Evolutionary conservation across 202 grass and related monocot species (phyloP).

Genomic region (Dendrocalamus latiflorus): DNA sequence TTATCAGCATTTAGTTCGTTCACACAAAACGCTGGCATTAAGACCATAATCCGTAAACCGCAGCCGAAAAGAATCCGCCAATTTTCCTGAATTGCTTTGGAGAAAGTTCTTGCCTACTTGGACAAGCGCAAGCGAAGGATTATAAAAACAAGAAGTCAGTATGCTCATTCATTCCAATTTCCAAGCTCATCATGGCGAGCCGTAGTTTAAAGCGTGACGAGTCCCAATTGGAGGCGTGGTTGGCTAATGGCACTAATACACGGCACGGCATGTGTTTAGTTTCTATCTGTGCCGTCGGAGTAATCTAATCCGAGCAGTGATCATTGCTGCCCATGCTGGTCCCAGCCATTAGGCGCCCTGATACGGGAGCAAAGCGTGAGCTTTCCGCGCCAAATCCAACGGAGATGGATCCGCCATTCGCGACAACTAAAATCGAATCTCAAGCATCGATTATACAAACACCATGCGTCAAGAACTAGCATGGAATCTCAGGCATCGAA

Average conservation of each 20-base stretch:
- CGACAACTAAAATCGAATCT: background rate
- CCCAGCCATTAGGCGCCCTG: constrained; percentile 15
- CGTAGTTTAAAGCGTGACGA: background rate
- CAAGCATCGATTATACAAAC: background rate
- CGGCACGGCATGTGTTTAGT: too few species aligned
- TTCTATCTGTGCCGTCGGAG: background rate
- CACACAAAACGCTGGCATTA: background rate
- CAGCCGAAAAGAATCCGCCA: too few species aligned
- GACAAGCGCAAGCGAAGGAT: background rate
- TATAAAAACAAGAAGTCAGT: background rate
- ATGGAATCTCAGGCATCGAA: too few species aligned
- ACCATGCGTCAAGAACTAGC: too few species aligned
- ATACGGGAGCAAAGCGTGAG: background rate
- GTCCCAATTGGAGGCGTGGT: background rate
- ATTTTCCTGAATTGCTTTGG: background rate
- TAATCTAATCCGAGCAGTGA: background rate
- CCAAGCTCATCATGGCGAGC: constrained; percentile 14
- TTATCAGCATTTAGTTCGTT: too few species aligned
- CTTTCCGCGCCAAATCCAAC: background rate
- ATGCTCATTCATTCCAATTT: too few species aligned
- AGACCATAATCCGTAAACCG: too few species aligned
- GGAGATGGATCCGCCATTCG: background rate
- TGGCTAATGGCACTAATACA: background rate
- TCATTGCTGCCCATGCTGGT: too few species aligned
- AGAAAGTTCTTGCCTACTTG: background rate